phyloP scores from a whole-genome alignment of 352 stramenopile species.

The Discostella stelligera region DNA sequence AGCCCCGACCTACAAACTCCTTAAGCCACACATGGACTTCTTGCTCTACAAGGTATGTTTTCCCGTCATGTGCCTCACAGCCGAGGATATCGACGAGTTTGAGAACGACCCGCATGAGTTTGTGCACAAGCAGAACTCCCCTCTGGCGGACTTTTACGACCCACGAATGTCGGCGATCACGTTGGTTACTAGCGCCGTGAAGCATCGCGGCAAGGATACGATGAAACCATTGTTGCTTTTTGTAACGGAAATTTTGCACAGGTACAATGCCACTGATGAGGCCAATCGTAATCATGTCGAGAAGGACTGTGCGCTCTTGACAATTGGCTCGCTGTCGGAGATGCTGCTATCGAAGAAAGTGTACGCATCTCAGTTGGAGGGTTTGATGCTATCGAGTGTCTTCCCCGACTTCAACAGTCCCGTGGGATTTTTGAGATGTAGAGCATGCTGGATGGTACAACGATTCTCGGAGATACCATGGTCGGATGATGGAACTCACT shows the following conservation, averaged over 20 bases:
- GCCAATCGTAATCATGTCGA: slow-evolving; percentile 90
- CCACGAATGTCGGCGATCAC: slow-evolving; percentile 92
- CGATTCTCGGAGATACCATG: slow-evolving; percentile 90
- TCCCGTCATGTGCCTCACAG: slow-evolving; percentile 90
- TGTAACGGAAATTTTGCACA: slow-evolving; percentile 89
- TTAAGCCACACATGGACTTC: slow-evolving; percentile 97
- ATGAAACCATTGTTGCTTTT: slow-evolving; percentile 88
- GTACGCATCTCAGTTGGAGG: slow-evolving; percentile 90
- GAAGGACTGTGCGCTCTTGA: slow-evolving; percentile 93
- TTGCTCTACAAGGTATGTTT: slow-evolving; percentile 96
- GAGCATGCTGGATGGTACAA: slow-evolving; percentile 95
- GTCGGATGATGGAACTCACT: slow-evolving; percentile 88
- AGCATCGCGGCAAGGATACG: slow-evolving; percentile 92
- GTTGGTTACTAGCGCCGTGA: slow-evolving; percentile 92
- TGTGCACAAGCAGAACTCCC: slow-evolving; percentile 95
- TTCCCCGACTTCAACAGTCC: slow-evolving; percentile 95
- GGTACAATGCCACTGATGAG: slow-evolving; percentile 82
- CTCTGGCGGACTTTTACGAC: slow-evolving; percentile 96
- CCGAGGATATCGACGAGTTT: slow-evolving; percentile 93
- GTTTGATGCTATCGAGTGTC: slow-evolving; percentile 92
- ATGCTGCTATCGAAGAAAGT: slow-evolving; percentile 92
- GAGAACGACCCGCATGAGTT: slow-evolving; percentile 96
- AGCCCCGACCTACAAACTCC: slow-evolving; percentile 93
- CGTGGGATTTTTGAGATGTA: slow-evolving; percentile 91
- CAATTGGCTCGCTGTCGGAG: slow-evolving; percentile 90